These are phyloP conservation scores for Cornus suecica DNA, from an alignment of 148 eudicot genomes.

Conservation along the genomic window DNA sequence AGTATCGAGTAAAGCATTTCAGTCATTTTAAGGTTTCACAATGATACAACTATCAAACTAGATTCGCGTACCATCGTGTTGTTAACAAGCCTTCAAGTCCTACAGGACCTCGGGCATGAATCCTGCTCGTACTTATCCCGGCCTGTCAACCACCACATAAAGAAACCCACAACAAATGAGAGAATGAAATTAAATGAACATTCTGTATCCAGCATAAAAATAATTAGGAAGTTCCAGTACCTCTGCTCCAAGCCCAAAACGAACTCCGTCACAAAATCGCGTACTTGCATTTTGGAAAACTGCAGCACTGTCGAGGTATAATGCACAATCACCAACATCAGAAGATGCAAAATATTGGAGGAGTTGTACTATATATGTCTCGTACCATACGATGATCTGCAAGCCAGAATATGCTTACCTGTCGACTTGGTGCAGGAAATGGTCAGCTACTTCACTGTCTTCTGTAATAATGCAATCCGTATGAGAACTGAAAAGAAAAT, in stretches of 20 bases:
- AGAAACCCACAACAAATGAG: background rate
- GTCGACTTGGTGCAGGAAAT: constrained; percentile 74
- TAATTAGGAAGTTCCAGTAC: constrained; percentile 24
- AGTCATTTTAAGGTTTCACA: background rate
- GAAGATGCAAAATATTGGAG: background rate
- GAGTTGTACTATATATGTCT: background rate
- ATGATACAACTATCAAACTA: background rate
- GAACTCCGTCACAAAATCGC: constrained; percentile 90
- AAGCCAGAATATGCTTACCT: constrained; percentile 39
- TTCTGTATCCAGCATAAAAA: background rate
- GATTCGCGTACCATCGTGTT: constrained; percentile 64
- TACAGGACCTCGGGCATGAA: constrained; percentile 96
- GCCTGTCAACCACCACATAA: constrained; percentile 42
- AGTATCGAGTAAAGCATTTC: background rate
- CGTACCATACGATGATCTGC: background rate
- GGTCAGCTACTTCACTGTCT: constrained; percentile 58
- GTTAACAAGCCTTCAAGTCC: constrained; percentile 94
- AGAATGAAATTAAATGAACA: background rate
- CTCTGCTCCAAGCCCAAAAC: constrained; percentile 98
- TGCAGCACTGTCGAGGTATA: constrained; percentile 70
- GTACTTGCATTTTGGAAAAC: constrained; percentile 96
- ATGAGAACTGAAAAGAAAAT: constrained; percentile 54
- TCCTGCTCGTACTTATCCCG: constrained; percentile 88
- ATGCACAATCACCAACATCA: background rate
- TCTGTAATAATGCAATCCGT: constrained; percentile 86